Percentiles rank a stretch among this genome's conserved stretches.
Evolutionary conservation across 805 yeast genomes (phyloP).

Genomic region (Spathaspora girioi): DNA sequence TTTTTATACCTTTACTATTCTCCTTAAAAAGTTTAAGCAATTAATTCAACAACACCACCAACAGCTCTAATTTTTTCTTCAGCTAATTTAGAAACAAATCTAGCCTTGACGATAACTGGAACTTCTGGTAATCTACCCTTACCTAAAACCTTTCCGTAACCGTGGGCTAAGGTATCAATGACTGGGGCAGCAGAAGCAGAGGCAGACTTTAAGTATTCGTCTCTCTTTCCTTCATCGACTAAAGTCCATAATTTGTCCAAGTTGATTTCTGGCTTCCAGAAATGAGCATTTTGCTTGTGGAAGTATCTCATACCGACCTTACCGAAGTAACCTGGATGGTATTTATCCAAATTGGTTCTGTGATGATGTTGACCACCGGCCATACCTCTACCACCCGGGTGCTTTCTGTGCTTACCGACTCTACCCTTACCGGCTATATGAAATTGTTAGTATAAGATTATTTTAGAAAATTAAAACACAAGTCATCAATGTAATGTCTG

Average conservation of each 20-base stretch:
- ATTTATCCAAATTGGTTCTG: slow-evolving; percentile 99
- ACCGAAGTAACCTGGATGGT: slow-evolving; percentile 99
- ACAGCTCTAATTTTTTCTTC: slow-evolving; percentile 99
- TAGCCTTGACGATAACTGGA: slow-evolving; percentile 98
- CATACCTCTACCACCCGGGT: slow-evolving; percentile 99
- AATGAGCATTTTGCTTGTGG: slow-evolving; percentile 92
- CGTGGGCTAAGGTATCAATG: slow-evolving; percentile 98
- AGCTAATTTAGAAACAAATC: slow-evolving; percentile 98
- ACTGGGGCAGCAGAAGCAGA: slow-evolving; percentile 94
- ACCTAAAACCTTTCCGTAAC: slow-evolving; percentile 99
- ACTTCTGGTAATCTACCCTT: slow-evolving; percentile 97
- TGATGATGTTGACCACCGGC: slow-evolving; percentile 99
- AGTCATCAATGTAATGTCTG: not conserved
- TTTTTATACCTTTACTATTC: not conserved
- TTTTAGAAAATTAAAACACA: no score
- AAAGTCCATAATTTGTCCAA: slow-evolving; percentile 98
- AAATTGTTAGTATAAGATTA: not conserved
- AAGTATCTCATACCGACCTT: slow-evolving; percentile 99
- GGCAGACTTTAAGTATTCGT: slow-evolving; percentile 82
- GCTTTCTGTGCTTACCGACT: slow-evolving; percentile 99
- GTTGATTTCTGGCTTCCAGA: slow-evolving; percentile 98
- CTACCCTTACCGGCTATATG: slow-evolving; percentile 99
- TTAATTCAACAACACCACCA: slow-evolving; percentile 99
- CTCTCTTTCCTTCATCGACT: slow-evolving; percentile 91
- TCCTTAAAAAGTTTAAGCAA: slow-evolving; percentile 64